Evolutionary conservation across 331 rosid genomes (phyloP).

Genomic region (Pyrus hybrid): DNA sequence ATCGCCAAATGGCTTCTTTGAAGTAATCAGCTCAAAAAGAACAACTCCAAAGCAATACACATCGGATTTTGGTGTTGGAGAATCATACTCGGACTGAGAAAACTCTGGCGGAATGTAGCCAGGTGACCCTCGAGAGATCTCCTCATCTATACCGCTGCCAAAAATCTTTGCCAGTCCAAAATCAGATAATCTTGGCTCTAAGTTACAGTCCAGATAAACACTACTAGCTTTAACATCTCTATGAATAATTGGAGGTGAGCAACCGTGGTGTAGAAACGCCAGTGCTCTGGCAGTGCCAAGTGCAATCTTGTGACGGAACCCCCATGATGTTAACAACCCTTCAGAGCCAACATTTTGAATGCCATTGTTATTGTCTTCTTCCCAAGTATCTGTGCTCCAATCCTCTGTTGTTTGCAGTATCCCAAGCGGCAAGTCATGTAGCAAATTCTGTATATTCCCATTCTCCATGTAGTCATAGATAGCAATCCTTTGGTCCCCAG

Average conservation of each 20-base stretch:
- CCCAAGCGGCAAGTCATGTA: slow-evolving; percentile 91
- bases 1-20: slow-evolving; percentile 83
- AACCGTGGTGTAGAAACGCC: slow-evolving; percentile 93
- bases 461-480: slow-evolving; percentile 99
- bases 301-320: slow-evolving; percentile 89
- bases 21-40: slow-evolving; percentile 75
- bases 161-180: slow-evolving; percentile 89
- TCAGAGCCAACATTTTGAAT: slow-evolving; percentile 77
- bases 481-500: slow-evolving; percentile 96
- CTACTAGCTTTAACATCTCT: slow-evolving; percentile 90
- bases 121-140: slow-evolving; percentile 60
- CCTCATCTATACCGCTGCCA: slow-evolving; percentile 76
- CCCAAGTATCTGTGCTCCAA: slow-evolving; percentile 98
- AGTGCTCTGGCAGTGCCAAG: slow-evolving; percentile 89
- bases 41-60: slow-evolving; percentile 94
- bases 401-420: slow-evolving; percentile 77
- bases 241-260: slow-evolving; percentile 92
- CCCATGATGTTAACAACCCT: slow-evolving; percentile 77
- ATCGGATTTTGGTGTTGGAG: slow-evolving; percentile 80
- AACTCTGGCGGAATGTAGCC: slow-evolving; percentile 92
- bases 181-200: slow-evolving; percentile 91
- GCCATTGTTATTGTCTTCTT: slow-evolving; percentile 54
- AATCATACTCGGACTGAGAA: slow-evolving; percentile 42
- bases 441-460: slow-evolving; percentile 92
- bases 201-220: slow-evolving; percentile 74